Evolutionary conservation across 192 early-diverging fungal genomes (phyloP), one percentile per base, ranked within the genome.

Genomic region (Chytriomyces confervae): DNA sequence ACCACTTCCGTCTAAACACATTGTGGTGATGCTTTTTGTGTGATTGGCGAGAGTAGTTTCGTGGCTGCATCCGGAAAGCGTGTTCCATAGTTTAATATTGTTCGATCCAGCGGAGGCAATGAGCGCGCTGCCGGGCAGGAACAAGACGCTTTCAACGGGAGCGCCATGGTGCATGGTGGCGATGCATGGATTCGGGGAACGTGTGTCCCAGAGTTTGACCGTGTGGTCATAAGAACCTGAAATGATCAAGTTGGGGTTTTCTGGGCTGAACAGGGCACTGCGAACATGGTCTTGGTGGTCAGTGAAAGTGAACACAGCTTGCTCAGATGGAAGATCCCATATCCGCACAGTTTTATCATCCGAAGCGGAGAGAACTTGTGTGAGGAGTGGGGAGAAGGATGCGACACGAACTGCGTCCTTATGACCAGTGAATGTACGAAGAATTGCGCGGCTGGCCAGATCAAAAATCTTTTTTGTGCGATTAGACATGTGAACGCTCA

Each of bases 151-250:
- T 84, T 99, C 97, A 5, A 99, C 93, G n/a, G 97, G 97, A 5
- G 87, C 86, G 36, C 89, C 95, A 69, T 95, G 94, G 48, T 89
- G 75, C 84, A 97, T 92, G 6, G 91, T 93, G 79, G 93, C 89
- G 13, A 86, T 85, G 84, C 94, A 92, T 5, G 72, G 72, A 18
- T 65, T 68, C 69, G 92, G 90, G 29, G 92, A 84, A 43, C 97
- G 90, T 76, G 92, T 80, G 82, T 99, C 97, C 94, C 95, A 99
- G 20, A 98, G 83, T 73, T 91, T 91, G 43, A 98, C 91, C 29
- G 95, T 95, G 77, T 97, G 94, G 85, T 99, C 97, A 77, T 99
- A 99, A 1, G 96, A 97, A 7, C 97, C 95, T 2, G 94, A 81
- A 29, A 83, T 78, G 63, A 99, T 79, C 72, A 99, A 68, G 53